Evolutionary conservation across 2,329 filamentous ascomycete species (phyloP), one percentile per base, ranked within the genome.

Genomic region (Aspergillus vadensis): DNA sequence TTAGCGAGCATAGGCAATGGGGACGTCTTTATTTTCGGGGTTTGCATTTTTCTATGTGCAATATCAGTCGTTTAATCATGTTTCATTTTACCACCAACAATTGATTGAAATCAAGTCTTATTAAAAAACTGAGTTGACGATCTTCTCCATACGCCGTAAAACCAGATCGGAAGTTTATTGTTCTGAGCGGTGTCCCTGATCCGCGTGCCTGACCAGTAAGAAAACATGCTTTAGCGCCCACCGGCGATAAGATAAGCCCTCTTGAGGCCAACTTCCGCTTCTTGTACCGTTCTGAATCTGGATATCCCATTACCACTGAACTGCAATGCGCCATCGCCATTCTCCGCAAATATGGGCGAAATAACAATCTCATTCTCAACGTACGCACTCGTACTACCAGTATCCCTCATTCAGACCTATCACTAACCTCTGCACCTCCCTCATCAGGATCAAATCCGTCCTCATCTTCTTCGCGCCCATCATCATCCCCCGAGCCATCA

Each of bases 381-480:
- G 73, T 75, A 69, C 49, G 72, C 71, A 8, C 32, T 14, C 12
- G 6, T 14, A 1, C 5, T 36, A 6, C 12, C 19, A 12, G 32
- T 21, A 19, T 17, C 23, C 52, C n/a, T 30, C 48, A 36, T 55
- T 2, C 44, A 38, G 32, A 36, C 32, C 1, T 0, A 36, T 12
- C 32, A 27, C 30, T 62, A 43, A 59, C 57, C 21, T 25, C 17
- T 14, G 15, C 19, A 5, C 9, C n/a, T 12, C 36, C 21, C 23
- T 60, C n/a, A 12, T 61, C 62, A 80, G 78, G 58, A 67, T 78
- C 70, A 78, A 79, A 64, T 76, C 75, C 19, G 69, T 80, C 62
- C 63, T 76, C 56, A 73, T 80, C 62, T 79, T 80, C 67, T 74
- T 80, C 57, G 78, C 70, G 10, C 78, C 78, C 7, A 67, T 80